Base-by-base conservation (phyloP, 768 basidiomycete species). In the Russula foetens region DNA sequence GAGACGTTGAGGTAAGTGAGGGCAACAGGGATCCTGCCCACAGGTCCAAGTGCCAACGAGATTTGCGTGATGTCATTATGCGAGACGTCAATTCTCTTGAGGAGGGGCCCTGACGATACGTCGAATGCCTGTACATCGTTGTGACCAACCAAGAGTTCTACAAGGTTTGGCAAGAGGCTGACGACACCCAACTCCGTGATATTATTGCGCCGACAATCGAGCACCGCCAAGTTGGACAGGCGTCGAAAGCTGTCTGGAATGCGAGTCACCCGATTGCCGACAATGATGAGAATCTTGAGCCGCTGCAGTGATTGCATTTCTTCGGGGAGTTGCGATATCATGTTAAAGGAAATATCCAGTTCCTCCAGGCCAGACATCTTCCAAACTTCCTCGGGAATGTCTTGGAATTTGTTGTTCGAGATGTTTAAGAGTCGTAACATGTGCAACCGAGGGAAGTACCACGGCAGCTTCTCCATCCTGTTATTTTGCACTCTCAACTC, bases 271-370 rank as follows among this genome's bases (percentile, higher is more conserved):
- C 83, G 81, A 72, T 99, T 99, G 26, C 92, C 91, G n/a, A 95
- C 86, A 46, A 95, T 81, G 46, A 86, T 76, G 11, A 98, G 77
- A 17, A 81, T 76, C 66, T 92, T 84, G 45, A 98, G 80, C 4
- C 80, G 76, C 28, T 71, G 71, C 54, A 98, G 77, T 35, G 80
- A 74, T 1, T 88, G 89, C 45, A 98, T 84, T 45, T 86, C 83
- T 38, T 88, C 84, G 0, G 95, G 94, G 1, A 98, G 79, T 51
- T 85, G 82, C 0, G 81, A 78, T 59, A 98, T 85, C 71, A 80
- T 83, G 75, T 99, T 99, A 79, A 98, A 98, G 0, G 97, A 98
- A 41, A 97, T 78, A 68, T 98, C 95, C 21, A 99, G 84, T 67
- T 95, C 91, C 39, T 80, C 75, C 21, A 99, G 81, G n/a, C 75